These are phyloP conservation scores for Nakazawaea wyomingensis DNA, from an alignment of 805 yeast species.

Conservation along the genomic window DNA sequence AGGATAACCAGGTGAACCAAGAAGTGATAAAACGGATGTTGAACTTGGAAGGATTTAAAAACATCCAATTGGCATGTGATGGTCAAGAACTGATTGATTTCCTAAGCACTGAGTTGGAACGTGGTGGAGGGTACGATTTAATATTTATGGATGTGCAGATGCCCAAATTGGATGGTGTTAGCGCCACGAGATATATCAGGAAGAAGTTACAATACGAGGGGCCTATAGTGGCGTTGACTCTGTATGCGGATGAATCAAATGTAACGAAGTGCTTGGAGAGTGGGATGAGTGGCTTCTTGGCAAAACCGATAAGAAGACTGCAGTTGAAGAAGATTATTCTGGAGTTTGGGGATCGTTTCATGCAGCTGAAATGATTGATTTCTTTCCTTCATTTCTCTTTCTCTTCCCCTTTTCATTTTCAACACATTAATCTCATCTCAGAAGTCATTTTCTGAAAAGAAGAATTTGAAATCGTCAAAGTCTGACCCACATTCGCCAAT, in stretches of 20 bases:
- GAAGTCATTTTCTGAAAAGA: too few relatives aligned
- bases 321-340: slow-evolving; percentile 54
- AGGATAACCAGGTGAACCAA: slow-evolving; percentile 90
- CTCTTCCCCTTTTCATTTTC: too few relatives aligned
- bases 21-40: slow-evolving; percentile 91
- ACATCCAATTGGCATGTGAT: slow-evolving; percentile 77
- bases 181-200: slow-evolving; percentile 74
- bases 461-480: too few relatives aligned
- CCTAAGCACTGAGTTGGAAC: slow-evolving; percentile 43
- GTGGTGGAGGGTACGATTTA: slow-evolving; percentile 50
- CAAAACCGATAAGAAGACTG: slow-evolving; percentile 80
- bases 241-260: slow-evolving; percentile 90
- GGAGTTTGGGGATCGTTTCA: slow-evolving; percentile 29
- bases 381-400: too few relatives aligned
- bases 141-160: slow-evolving; percentile 95
- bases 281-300: slow-evolving; percentile 91
- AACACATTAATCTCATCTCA: too few relatives aligned
- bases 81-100: slow-evolving; percentile 83
- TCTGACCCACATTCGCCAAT: too few relatives aligned
- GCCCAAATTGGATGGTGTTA: slow-evolving; percentile 87
- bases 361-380: too few relatives aligned
- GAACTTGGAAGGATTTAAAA: slow-evolving; percentile 69
- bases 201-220: slow-evolving; percentile 50
- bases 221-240: slow-evolving; percentile 93
- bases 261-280: slow-evolving; percentile 77